Conservation (phyloP, 2,329 filamentous ascomycete species). For the Podosphaera fusca region DNA sequence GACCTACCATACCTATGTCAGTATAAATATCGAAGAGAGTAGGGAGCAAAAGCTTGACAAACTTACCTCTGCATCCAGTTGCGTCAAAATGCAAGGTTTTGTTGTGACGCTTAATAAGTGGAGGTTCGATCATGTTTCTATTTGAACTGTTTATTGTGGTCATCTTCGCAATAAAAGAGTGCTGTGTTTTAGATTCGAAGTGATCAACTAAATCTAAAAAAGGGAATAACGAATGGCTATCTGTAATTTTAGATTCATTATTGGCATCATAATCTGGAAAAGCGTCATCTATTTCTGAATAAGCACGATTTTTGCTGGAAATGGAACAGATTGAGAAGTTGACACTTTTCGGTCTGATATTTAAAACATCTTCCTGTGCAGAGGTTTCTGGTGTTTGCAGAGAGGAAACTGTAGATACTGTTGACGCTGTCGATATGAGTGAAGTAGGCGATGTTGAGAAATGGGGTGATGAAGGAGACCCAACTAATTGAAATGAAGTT, state of each 20-base stretch:
- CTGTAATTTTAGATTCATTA: not conserved
- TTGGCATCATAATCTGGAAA: not conserved
- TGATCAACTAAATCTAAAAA: not conserved
- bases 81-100: not conserved
- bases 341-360: not conserved
- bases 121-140: not conserved
- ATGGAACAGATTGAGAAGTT: not conserved
- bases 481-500: not conserved
- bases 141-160: not conserved
- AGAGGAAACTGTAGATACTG: not conserved
- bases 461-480: not conserved
- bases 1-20: not conserved
- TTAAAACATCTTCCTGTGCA: not conserved
- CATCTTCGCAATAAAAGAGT: not conserved
- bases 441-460: not conserved
- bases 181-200: not conserved
- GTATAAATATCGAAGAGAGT: not conserved
- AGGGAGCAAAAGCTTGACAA: not conserved
- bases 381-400: not conserved
- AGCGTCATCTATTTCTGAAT: not conserved
- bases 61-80: not conserved
- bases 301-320: not conserved
- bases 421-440: not conserved
- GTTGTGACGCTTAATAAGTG: not conserved
- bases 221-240: not conserved